Evolutionary conservation across 805 yeast genomes (phyloP).

Genomic region (Maudiozyma turicensis): DNA sequence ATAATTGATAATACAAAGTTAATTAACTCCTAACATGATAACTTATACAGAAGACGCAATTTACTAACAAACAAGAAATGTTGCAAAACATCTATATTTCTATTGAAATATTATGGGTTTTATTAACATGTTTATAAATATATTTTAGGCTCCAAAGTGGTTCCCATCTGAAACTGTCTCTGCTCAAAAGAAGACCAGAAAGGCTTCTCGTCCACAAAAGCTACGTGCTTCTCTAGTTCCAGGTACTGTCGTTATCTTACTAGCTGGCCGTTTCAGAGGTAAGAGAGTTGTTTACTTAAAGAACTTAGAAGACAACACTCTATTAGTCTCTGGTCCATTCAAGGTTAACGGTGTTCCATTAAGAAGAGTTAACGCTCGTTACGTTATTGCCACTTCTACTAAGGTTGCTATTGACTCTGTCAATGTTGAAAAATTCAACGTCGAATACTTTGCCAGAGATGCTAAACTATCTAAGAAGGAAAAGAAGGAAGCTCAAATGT

Average conservation of each 20-base stretch:
- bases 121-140: neutral
- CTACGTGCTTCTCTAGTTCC: constrained; percentile 92
- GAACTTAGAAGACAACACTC: constrained; percentile 93
- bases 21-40: too few relatives aligned
- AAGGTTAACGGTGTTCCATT: constrained; percentile 98
- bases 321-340: constrained; percentile 96
- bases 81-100: neutral
- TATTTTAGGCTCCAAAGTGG: constrained; percentile 69
- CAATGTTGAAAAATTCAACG: constrained; percentile 82
- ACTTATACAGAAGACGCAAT: too few relatives aligned
- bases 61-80: too few relatives aligned
- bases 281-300: constrained; percentile 97
- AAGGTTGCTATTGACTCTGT: constrained; percentile 66
- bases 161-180: constrained; percentile 85
- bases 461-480: constrained; percentile 59
- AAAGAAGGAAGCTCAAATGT: constrained; percentile 86
- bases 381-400: constrained; percentile 97
- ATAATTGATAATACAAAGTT: too few relatives aligned
- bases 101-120: neutral
- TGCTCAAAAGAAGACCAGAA: constrained; percentile 79
- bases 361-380: constrained; percentile 96
- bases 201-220: constrained; percentile 83
- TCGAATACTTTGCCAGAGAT: constrained; percentile 92
- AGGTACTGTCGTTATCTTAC: constrained; percentile 92
- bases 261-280: constrained; percentile 99